A percentile compares a stretch with the other conserved stretches of the same genome.
Evolutionary conservation across 768 basidiomycete species (phyloP).

Genomic region (Mycena capillaripes): DNA sequence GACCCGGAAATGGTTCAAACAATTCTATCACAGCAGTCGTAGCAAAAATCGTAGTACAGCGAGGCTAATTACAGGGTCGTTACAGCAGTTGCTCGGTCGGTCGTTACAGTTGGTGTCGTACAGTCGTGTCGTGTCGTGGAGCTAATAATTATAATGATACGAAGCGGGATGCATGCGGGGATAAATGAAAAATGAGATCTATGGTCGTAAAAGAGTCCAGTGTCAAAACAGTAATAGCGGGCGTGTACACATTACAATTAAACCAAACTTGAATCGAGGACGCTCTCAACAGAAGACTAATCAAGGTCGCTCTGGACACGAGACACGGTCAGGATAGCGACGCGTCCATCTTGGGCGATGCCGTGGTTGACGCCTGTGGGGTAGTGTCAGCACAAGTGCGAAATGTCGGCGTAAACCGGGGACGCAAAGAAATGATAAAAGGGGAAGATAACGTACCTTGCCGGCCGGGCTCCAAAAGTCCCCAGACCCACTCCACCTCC

Average conservation of each 20-base stretch:
- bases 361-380: conserved; percentile 81
- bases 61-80: background rate
- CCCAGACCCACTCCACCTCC: conserved; percentile 81
- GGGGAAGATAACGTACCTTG: conserved; percentile 62
- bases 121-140: background rate
- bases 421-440: background rate
- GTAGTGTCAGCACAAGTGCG: conserved; percentile 2
- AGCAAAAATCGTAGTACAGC: too few species aligned
- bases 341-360: conserved; percentile 84
- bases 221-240: too few species aligned
- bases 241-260: background rate
- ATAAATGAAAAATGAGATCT: background rate
- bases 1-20: too few species aligned
- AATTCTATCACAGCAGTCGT: too few species aligned
- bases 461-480: conserved; percentile 76
- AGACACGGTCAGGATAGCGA: conserved; percentile 82
- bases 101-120: background rate
- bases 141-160: background rate
- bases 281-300: background rate
- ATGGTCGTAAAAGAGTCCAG: background rate
- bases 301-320: conserved; percentile 49
- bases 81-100: background rate
- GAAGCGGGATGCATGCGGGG: background rate
- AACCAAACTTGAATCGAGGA: background rate
- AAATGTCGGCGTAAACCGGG: too few species aligned